Base-by-base conservation (phyloP, 2,329 filamentous ascomycete genomes). In the Alternaria brassicicola region DNA sequence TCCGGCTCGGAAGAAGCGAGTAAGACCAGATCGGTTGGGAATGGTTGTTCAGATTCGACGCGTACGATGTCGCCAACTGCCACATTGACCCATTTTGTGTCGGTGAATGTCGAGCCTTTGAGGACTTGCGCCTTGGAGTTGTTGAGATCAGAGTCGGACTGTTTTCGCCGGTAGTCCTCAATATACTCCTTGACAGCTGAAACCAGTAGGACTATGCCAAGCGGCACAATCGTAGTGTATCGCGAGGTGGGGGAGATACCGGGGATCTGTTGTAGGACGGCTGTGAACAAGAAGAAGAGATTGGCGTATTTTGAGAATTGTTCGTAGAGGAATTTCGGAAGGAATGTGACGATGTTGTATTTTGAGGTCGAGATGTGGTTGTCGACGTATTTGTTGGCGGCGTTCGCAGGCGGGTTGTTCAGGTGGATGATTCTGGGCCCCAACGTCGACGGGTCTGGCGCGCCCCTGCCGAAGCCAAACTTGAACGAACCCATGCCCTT, bases 241-340 rank as follows among this genome's bases (percentile, higher is more conserved):
- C 85, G 86, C 80, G 97, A 98, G 9, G 95, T 99, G 7, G 96
- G 95, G 31, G 93, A 97, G 61, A 99, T 89, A 65, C 90, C 89
- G 21, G 95, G 95, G 61, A 99, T 97, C 78, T 99, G 95, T 81
- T 99, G 95, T 43, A 99, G 82, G 38, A 87, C 89, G 15, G 95
- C 93, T 35, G 95, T 99, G 78, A 99, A 98, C 76, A 99, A 86
- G 90, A 99, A 99, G 83, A 99, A 99, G 73, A 99, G 80, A 80
- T 99, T 99, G 82, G 95, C 95, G 79, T 97, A 97, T 83, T 97
- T 99, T 61, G 93, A 97, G 80, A 99, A 99, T 77, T 99, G 95
- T 78, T 99, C 95, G 77, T 94, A 93, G 55, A 99, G 83, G 79
- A 99, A 99, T 79, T 99, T 99, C 49, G 95, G 95, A 17, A 98